Evolutionary conservation across 2,329 filamentous ascomycete genomes (phyloP), one percentile per base, ranked within the genome.

Genomic region (Aspergillus quadricinctus): DNA sequence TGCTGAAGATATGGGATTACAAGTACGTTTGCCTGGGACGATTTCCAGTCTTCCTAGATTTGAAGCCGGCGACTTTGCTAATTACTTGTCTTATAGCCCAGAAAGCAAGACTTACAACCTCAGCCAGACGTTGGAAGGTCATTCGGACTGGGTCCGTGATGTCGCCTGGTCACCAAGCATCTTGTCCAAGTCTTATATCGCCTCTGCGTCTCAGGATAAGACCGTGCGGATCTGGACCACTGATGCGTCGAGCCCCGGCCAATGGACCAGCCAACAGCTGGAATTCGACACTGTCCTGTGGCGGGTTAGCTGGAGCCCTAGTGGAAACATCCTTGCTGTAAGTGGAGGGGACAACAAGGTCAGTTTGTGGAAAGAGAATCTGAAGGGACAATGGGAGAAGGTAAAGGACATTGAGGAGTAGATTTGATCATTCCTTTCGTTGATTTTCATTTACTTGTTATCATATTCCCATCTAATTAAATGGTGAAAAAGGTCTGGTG

Each of bases 231-330:
- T 99, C 77, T 99, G 94, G 94, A 97, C 93, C 9, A 87, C 84
- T 28, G 88, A 91, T 66, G 77, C 83, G 27, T 79, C 82, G 57
- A 83, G 81, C 69, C 78, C 84, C 17, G 84, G 83, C 25, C 85
- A 90, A 68, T 99, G 94, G 94, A 85, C 87, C 57, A 87, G 85
- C 75, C 94, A 95, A 75, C 85, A 89, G 43, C 82, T 99, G 62
- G 85, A 88, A 67, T 96, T 99, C 66, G 93, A 97, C 59, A 86
- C 88, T 4, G 88, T 92, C 49, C 84, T 96, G 57, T 99, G 94
- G 94, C 87, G 94, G 55, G 94, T 97, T 48, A 97, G 91, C 81
- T 99, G 94, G 94, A 96, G 92, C 67, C 80, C 97, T 71, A 96
- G 91, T 74, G 94, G 94, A 52, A 99, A 99, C 72, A 92, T 97